phyloP scores from a whole-genome alignment of 805 yeast species.

The Candida jianshihensis region DNA sequence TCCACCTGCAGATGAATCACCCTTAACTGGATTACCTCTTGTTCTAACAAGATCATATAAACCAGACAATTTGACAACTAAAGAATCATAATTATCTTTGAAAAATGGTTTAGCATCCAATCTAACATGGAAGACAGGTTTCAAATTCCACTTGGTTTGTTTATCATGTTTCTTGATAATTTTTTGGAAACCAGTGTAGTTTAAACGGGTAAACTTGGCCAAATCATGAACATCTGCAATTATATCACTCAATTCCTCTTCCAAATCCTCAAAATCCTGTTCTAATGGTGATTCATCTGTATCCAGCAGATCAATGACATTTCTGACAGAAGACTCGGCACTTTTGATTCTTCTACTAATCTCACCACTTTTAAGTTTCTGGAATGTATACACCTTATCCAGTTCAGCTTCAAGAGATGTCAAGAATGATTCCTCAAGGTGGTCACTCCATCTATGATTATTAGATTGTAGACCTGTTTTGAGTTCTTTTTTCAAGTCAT shows the following conservation, averaged over 20 bases:
- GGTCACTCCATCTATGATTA: constrained; percentile 61
- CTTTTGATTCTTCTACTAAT: constrained; percentile 80
- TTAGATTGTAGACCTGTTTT: constrained; percentile 59
- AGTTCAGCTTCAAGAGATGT: constrained; percentile 68
- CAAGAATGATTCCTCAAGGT: constrained; percentile 76
- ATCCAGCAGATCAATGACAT: constrained; percentile 52
- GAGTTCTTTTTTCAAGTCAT: constrained; percentile 78
- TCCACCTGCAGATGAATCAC: constrained; percentile 98
- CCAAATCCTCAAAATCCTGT: constrained; percentile 65
- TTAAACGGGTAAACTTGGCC: constrained; percentile 87
- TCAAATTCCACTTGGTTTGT: constrained; percentile 68
- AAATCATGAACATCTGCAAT: constrained; percentile 97
- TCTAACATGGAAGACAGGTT: constrained; percentile 90
- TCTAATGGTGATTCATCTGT: constrained; percentile 45
- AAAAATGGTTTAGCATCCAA: constrained; percentile 91
- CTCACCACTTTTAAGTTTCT: constrained; percentile 81
- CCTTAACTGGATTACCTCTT: constrained; percentile 89
- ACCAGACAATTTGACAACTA: constrained; percentile 84
- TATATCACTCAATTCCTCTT: constrained; percentile 73
- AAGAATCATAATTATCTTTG: constrained; percentile 86
- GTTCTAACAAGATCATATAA: constrained; percentile 91
- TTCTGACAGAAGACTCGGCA: constrained; percentile 64
- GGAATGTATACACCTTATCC: constrained; percentile 90
- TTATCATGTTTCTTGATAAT: constrained; percentile 96
- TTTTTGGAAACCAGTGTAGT: constrained; percentile 96